Base-by-base conservation (phyloP, 176 grass and related monocot species). In the Oryza punctata region DNA sequence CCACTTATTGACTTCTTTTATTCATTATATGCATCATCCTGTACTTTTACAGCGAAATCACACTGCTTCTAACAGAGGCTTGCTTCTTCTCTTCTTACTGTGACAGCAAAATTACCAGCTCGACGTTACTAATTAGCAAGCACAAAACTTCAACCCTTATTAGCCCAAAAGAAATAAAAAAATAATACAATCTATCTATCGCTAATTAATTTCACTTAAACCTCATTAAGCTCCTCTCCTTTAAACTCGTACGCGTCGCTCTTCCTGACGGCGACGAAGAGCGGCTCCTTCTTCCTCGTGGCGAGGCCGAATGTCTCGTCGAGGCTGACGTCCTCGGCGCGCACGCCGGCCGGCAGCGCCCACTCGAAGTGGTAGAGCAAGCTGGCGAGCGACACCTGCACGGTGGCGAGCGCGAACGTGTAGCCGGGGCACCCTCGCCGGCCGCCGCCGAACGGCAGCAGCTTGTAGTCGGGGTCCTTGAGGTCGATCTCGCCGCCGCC, bases 351-450 rank as follows among this genome's bases (percentile, higher is more conserved):
- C 3, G 88, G 88, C 24, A 87, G 33, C 57, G 67, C 81, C 90
- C 90, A 91, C 16, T 88, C 82, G 49, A 91, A 91, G 63, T 88
- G 86, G 73, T 91, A 88, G 14, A 91, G 57, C 67, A 91, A 45
- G 63, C 75, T 93, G 7, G 84, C 84, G 2, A 89, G 72, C 18
- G 84, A 61, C 16, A 73, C 64, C 70, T 87, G 74, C 59, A 89
- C 69, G 5, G 80, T 87, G 15, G 84, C 85, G 19, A 93, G 49
- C 44, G 80, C 87, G 69, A 93, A 90, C 0, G 70, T 77, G 78
- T 91, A 88, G 0, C 90, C 90, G 10, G 89, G 89, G 50, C 84
- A 91, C 3, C 84, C 84, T 24, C 89, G 41, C 69, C 89, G 76
- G 0, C 45, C 90, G 10, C 86, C 81, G 27, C 90, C 90, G 61